phyloP scores from a whole-genome alignment of 2,329 filamentous ascomycete genomes.

The Stachybotrys chartarum region DNA sequence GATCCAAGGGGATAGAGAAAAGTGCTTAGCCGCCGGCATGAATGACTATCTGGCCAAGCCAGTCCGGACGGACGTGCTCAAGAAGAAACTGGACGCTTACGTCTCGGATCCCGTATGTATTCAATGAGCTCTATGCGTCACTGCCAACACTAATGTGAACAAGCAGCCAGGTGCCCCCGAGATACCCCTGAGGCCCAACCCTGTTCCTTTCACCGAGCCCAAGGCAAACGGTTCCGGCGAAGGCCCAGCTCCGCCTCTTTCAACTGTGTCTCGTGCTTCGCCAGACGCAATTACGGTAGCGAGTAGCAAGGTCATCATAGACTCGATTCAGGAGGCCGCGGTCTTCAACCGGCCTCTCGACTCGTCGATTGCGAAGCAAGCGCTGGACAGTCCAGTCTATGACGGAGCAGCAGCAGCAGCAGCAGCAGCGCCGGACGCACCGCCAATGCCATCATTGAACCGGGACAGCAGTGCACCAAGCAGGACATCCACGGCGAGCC shows the following conservation, averaged over 20 bases:
- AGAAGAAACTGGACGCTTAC: slow-evolving; percentile 66
- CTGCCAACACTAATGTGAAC: background rate
- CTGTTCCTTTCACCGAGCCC: background rate
- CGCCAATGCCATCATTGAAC: slow-evolving; percentile 2
- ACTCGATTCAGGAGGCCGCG: slow-evolving; percentile 23
- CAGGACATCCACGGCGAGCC: slow-evolving; percentile 10
- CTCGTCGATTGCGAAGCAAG: slow-evolving; percentile 13
- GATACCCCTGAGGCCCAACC: background rate
- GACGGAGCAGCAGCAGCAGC: slow-evolving; percentile 8
- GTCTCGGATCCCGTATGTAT: slow-evolving; percentile 29
- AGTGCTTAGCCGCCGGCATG: slow-evolving; percentile 94
- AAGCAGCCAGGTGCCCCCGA: background rate
- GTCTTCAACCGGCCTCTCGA: slow-evolving; percentile 24
- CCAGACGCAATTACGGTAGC: background rate
- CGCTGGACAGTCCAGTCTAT: slow-evolving; percentile 18
- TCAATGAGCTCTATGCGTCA: background rate
- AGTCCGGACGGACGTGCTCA: slow-evolving; percentile 80
- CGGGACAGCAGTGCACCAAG: slow-evolving; percentile 14
- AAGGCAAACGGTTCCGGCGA: background rate
- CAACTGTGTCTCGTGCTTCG: background rate
- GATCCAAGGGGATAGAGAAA: slow-evolving; percentile 90
- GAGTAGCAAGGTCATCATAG: slow-evolving; percentile 1
- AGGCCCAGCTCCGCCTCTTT: background rate
- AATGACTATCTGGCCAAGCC: slow-evolving; percentile 96
- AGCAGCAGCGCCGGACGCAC: background rate